Evolutionary conservation across 305 asterid genomes (phyloP), one percentile per base, ranked within the genome.

Genomic region (Lippia alba): DNA sequence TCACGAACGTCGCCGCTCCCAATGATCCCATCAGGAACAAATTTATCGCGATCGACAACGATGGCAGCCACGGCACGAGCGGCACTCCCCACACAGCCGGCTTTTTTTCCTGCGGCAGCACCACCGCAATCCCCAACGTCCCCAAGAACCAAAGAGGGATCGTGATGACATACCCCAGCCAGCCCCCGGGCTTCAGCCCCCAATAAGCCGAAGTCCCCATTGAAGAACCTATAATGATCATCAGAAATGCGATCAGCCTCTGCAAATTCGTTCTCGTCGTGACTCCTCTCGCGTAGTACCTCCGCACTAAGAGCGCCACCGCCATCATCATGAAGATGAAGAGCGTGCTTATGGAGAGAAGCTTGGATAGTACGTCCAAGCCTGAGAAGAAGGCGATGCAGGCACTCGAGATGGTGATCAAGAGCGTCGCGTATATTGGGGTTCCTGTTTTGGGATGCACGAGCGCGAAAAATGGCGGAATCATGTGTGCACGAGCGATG

Each of bases 81-180:
- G 98, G 98, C 8, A 87, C 97, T 2, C 96, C 98, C 98, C 94
- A 92, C 7, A 84, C 84, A 61, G 78, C 79, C 11, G 98, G 88
- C 19, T 49, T 69, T 49, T 90, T 81, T 41, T 85, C 89, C 56
- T 88, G 91, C 32, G 86, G 92, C 75, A 90, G 57, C 68, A 71
- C 60, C 65, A 85, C 79, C 20, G 82, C 72, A 2, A 92, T 76
- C 12, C 94, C 90, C 60, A 77, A 49, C 7, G 96, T 90, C 18
- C 78, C 90, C 9, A 76, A 57, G 67, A 92, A 85, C 98, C 96
- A 90, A 20, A 90, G 15, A 0, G 92, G 89, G 57, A 76, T 36
- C 0, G 89, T 87, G 17, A 88, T 17, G 0, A 85, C 53, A 76
- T 92, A 92, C 2, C 89, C 94, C 7, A 80, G 55, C 98, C 97